phyloP scores from a whole-genome alignment of 73 alveolate genomes.

The Tetrahymena borealis region DNA sequence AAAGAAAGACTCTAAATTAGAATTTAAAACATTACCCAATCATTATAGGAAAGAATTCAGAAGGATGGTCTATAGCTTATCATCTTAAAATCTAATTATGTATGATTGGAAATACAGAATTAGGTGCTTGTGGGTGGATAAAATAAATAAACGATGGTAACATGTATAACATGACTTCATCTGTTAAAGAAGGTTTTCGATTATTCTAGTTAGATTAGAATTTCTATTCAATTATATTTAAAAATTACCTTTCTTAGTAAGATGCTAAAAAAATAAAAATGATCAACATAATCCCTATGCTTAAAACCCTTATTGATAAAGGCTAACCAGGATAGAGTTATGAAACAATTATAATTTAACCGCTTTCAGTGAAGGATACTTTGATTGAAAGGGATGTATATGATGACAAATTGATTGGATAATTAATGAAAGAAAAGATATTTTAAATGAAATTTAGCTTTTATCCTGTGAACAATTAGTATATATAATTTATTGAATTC shows the following conservation, averaged over 20 bases:
- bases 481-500: background rate
- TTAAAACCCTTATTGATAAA: background rate
- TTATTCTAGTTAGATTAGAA: background rate
- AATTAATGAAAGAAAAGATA: background rate
- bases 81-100: background rate
- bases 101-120: background rate
- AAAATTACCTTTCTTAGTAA: background rate
- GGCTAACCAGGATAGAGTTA: background rate
- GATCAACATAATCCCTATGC: background rate
- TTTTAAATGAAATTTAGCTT: background rate
- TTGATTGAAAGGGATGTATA: background rate
- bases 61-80: background rate
- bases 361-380: background rate
- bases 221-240: background rate
- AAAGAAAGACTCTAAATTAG: background rate
- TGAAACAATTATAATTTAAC: background rate
- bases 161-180: background rate
- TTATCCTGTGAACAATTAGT: background rate
- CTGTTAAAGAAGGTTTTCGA: background rate
- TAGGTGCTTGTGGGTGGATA: background rate
- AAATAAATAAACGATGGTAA: background rate
- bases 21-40: background rate
- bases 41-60: background rate
- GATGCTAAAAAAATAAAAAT: background rate
- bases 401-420: background rate